A percentile compares a stretch with the other conserved stretches of the same genome.
Evolutionary conservation across 1,284 basidiomycete species (phyloP).

Genomic region (Ustilago vetiveriae): DNA sequence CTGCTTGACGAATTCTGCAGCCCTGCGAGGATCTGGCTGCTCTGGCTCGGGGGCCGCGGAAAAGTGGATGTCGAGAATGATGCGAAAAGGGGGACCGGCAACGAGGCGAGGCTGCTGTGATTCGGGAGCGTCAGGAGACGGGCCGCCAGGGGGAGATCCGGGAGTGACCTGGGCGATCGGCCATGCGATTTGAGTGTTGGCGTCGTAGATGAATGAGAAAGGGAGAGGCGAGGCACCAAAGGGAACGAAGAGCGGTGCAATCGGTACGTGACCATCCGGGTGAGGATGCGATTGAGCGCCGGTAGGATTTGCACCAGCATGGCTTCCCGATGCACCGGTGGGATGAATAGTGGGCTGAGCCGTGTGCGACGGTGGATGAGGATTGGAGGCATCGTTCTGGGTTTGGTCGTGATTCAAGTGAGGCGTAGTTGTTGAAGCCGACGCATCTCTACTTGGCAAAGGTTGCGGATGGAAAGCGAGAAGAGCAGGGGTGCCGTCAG

Average conservation of each 20-base stretch:
- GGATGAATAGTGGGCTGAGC: conserved; percentile 1
- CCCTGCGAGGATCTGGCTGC: conserved; percentile 45
- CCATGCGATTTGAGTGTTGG: conserved; percentile 51
- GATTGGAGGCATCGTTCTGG: no score
- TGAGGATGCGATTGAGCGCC: conserved; percentile 20
- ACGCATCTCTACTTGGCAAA: conserved; percentile 14
- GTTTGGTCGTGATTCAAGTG: neutral
- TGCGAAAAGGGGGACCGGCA: conserved; percentile 56
- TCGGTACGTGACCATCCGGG: conserved; percentile 41
- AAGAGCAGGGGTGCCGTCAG: conserved; percentile 45
- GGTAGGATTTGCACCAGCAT: neutral
- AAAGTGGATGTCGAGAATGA: conserved; percentile 52
- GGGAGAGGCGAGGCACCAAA: conserved; percentile 55
- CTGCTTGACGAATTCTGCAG: conserved; percentile 47
- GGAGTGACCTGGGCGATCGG: conserved; percentile 49
- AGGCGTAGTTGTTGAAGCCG: neutral
- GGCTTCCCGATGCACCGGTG: neutral
- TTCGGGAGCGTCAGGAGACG: conserved; percentile 25
- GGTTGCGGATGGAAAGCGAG: conserved; percentile 52
- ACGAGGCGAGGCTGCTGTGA: conserved; percentile 44
- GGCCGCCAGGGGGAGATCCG: conserved; percentile 33
- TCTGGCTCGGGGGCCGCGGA: conserved; percentile 30
- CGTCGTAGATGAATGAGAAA: conserved; percentile 61
- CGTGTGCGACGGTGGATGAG: no score
- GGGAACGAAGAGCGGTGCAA: conserved; percentile 57